These are phyloP conservation scores for Licmophora abbreviata DNA, from an alignment of 108 stramenopile species.

Conservation along the genomic window DNA sequence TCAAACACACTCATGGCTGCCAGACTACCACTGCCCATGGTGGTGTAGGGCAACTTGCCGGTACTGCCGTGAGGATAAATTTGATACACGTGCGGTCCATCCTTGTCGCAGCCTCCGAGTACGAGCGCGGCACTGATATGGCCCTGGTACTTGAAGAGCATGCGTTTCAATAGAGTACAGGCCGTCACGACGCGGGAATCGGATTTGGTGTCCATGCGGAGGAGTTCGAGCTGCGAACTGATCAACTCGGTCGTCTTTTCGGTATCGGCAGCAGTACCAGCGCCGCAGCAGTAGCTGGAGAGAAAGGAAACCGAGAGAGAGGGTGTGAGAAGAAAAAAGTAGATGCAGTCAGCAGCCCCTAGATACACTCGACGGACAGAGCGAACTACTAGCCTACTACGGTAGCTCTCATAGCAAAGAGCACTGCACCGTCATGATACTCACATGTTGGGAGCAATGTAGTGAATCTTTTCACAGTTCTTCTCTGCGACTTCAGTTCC, in stretches of 20 bases:
- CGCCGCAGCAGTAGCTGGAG: conserved; percentile 98
- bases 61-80: conserved; percentile 97
- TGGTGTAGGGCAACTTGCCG: conserved; percentile 91
- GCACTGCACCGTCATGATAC: too few species aligned
- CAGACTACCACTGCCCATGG: conserved; percentile 97
- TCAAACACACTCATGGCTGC: conserved; percentile 99
- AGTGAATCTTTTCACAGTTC: conserved; percentile 99
- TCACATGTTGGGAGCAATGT: conserved; percentile 97
- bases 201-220: conserved; percentile 85
- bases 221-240: conserved; percentile 83
- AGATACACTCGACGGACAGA: too few species aligned
- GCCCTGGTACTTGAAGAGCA: conserved; percentile 96
- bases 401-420: too few species aligned
- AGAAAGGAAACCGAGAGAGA: too few species aligned
- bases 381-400: too few species aligned
- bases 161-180: conserved; percentile 90
- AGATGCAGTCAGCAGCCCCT: too few species aligned
- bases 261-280: conserved; percentile 98
- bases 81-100: conserved; percentile 93
- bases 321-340: too few species aligned
- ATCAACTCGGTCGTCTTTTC: conserved; percentile 96
- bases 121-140: conserved; percentile 92
- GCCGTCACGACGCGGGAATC: conserved; percentile 92
- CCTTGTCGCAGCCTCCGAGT: conserved; percentile 90
- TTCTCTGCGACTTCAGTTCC: conserved; percentile 96